Conservation (phyloP, 441 rosid species). For the Breynia disticha region DNA sequence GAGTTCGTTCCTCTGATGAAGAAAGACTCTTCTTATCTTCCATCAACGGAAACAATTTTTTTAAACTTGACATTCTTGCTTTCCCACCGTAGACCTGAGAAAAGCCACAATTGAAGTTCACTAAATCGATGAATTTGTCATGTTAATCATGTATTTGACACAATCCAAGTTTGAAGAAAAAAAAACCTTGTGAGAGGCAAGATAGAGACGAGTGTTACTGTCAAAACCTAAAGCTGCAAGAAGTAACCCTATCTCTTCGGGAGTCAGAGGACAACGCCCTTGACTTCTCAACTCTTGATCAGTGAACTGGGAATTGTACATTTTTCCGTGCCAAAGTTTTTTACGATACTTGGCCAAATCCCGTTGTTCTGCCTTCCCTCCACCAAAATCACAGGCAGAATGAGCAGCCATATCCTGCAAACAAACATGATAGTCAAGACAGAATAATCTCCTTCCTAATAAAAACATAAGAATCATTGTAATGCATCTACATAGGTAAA, state of each 20-base stretch:
- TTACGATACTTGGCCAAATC: slow-evolving; percentile 90
- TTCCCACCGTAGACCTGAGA: slow-evolving; percentile 92
- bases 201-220: slow-evolving; percentile 81
- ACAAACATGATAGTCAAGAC: not conserved
- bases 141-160: not conserved
- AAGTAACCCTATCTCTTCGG: slow-evolving; percentile 85
- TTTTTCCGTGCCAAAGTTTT: slow-evolving; percentile 93
- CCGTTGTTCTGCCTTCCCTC: slow-evolving; percentile 90
- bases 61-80: slow-evolving; percentile 73
- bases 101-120: slow-evolving; percentile 1
- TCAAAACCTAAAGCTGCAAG: slow-evolving; percentile 84
- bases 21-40: slow-evolving; percentile 91
- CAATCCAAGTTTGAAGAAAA: slow-evolving; percentile 6
- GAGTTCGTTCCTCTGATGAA: slow-evolving; percentile 57
- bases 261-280: slow-evolving; percentile 90
- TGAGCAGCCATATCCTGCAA: slow-evolving; percentile 94
- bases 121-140: not conserved
- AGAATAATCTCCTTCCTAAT: not conserved
- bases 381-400: slow-evolving; percentile 98
- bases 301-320: slow-evolving; percentile 86
- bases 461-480: not conserved
- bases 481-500: not conserved
- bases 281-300: slow-evolving; percentile 88
- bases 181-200: slow-evolving; percentile 90
- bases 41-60: slow-evolving; percentile 77